Conservation (phyloP, 495 filamentous ascomycete species). For the Penicillium goetzii region DNA sequence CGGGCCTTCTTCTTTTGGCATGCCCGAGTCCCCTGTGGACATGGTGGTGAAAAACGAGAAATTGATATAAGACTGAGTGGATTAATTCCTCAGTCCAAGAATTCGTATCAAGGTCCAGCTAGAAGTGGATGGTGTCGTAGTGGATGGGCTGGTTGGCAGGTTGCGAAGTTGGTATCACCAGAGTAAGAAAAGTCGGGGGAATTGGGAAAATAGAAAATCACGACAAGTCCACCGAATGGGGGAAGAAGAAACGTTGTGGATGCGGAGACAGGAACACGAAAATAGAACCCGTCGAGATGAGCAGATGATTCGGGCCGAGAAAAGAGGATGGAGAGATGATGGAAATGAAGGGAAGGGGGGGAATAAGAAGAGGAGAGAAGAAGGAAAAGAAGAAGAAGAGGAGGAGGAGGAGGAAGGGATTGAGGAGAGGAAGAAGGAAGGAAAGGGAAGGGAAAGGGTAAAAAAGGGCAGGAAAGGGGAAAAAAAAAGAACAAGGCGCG, state of each 20-base stretch:
- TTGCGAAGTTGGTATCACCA: conserved; percentile 2
- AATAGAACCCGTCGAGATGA: conserved; percentile 28
- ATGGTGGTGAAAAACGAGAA: conserved; percentile 17
- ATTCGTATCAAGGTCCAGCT: conserved; percentile 4
- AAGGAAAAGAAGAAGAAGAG: conserved; percentile 21
- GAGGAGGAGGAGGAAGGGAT: conserved; percentile 18
- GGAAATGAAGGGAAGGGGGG: conserved; percentile 21
- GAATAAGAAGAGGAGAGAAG: neutral
- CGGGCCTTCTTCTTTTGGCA: conserved; percentile 27
- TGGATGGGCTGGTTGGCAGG: conserved; percentile 2
- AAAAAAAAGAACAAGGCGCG: conserved; percentile 22
- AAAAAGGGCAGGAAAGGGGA: conserved; percentile 15
- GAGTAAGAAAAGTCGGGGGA: neutral
- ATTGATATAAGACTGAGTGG: neutral
- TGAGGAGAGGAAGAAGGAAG: conserved; percentile 18
- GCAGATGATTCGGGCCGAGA: conserved; percentile 14
- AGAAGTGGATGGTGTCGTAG: conserved; percentile 5
- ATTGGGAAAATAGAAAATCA: neutral
- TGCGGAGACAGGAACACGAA: conserved; percentile 13
- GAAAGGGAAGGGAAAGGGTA: conserved; percentile 10
- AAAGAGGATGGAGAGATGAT: conserved; percentile 2
- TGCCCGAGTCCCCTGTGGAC: conserved; percentile 25
- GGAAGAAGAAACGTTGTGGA: neutral
- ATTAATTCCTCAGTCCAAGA: neutral
- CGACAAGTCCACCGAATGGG: neutral